Percentiles rank a stretch among this genome's conserved stretches.
These are phyloP conservation scores for Dipteronia dyeriana DNA, from an alignment of 345 rosid genomes.

Conservation along the genomic window DNA sequence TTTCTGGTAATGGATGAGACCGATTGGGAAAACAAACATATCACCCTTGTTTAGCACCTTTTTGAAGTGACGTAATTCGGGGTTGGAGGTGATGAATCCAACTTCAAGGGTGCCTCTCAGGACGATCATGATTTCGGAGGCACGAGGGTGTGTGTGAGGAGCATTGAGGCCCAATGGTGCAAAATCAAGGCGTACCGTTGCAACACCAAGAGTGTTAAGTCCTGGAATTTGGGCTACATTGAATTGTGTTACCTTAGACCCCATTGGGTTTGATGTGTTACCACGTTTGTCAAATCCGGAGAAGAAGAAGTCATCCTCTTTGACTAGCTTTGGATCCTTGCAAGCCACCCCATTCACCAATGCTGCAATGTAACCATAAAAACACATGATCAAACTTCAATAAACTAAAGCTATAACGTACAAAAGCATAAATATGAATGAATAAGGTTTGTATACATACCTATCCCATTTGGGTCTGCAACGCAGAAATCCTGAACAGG, in stretches of 20 bases:
- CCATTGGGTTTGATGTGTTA: conserved; percentile 12
- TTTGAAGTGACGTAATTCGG: not conserved
- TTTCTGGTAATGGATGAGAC: conserved; percentile 9
- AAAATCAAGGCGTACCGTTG: not conserved
- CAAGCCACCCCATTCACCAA: conserved; percentile 20
- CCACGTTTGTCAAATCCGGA: conserved; percentile 18
- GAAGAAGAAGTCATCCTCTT: conserved; percentile 19
- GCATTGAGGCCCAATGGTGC: conserved; percentile 12
- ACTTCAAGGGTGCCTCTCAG: conserved; percentile 9
- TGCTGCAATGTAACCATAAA: not conserved
- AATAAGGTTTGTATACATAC: too few relatives aligned
- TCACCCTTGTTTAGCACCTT: not conserved
- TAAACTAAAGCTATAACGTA: too few relatives aligned
- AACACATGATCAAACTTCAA: too few relatives aligned
- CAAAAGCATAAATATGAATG: too few relatives aligned
- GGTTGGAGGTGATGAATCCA: conserved; percentile 7
- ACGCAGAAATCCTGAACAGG: conserved; percentile 24
- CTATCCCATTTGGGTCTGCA: conserved; percentile 11
- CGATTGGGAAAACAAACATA: conserved; percentile 16
- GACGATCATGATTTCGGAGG: conserved; percentile 14
- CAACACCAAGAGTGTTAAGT: conserved; percentile 1
- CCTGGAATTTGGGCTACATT: not conserved
- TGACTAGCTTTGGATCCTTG: conserved; percentile 6
- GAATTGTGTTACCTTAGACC: conserved; percentile 11
- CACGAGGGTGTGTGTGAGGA: conserved; percentile 16